Base-by-base conservation (phyloP, 371 early-diverging fungal species). In the Neoconidiobolus thromboides region DNA sequence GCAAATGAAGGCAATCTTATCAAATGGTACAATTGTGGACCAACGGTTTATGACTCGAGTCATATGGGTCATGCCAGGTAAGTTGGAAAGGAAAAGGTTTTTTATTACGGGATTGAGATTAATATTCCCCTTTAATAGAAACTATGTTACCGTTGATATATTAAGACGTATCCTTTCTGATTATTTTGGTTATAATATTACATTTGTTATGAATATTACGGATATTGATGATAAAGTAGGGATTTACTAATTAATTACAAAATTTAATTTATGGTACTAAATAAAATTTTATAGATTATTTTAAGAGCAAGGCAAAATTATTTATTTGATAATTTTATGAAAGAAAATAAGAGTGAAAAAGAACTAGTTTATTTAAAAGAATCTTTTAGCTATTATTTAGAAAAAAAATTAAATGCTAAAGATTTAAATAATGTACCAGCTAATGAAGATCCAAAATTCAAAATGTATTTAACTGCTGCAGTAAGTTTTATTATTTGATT, bases 181-280 rank as follows among this genome's bases (percentile, higher is more conserved):
- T 61, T 99, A 98, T 70, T 95, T 98, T 68, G 80, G 80, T 50
- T 98, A 96, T 74, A 84, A 98, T 63, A 89, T 99, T 51, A 73
- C 78, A 36, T 88, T 91, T 72, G 96, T 98, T 48, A 97, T 98
- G 87, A 99, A 99, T 69, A 87, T 99, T 56, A 99, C 99, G 43
- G 98, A 99, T 72, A 93, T 99, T 68, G 99, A 99, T 69, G 99
- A 99, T 70, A 99, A 99, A 77, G 85, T 82, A 68, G 43, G 14
- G 43, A 26, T 46, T 41, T 7, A 3, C 36, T 57, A 41, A 50
- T 48, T 43, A 26, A 4, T 12, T 65, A 40, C 60, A 76, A 40
- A 26, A 26, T 26, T 26, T 26, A 55, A 47, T 38, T 48, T 26
- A 26, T 26, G 26, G 64, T 66, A 14, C 56, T 55, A 37, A 70